These are phyloP conservation scores for Escallonia herrerae DNA, from an alignment of 129 eudicot species.

Conservation along the genomic window DNA sequence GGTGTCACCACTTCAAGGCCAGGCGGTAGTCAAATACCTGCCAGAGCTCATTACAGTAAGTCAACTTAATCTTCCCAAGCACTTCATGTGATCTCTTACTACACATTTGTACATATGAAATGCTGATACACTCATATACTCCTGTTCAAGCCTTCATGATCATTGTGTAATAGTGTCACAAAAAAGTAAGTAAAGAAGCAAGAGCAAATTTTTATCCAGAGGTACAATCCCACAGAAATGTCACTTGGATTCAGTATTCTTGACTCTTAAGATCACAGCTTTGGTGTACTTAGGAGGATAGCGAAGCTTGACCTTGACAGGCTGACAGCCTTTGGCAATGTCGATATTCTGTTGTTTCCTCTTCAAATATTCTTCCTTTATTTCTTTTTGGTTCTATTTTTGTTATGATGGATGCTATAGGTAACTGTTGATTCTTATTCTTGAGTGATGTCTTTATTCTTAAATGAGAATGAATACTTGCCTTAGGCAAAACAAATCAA, in stretches of 20 bases:
- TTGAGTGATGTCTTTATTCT: neutral
- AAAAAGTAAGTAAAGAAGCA: no score
- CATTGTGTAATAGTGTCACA: no score
- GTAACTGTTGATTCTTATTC: neutral
- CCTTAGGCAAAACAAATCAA: constrained; percentile 63
- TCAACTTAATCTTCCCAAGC: neutral
- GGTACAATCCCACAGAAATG: no score
- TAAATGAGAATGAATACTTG: constrained; percentile 2
- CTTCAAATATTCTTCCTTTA: no score
- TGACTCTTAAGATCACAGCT: neutral
- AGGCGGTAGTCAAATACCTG: constrained; percentile 68
- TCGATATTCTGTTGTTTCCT: no score
- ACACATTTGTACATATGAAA: no score
- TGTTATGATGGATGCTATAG: neutral
- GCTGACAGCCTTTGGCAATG: neutral
- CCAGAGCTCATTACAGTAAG: constrained; percentile 72
- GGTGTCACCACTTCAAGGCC: constrained; percentile 87
- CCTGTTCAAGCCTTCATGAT: no score
- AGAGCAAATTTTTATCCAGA: no score
- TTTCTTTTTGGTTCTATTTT: neutral
- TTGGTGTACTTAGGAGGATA: neutral
- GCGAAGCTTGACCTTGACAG: neutral
- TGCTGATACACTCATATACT: no score
- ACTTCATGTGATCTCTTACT: no score
- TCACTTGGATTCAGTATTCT: neutral